These are phyloP conservation scores for Apiospora saccharicola DNA, from an alignment of 2,329 filamentous ascomycete genomes.

Conservation along the genomic window DNA sequence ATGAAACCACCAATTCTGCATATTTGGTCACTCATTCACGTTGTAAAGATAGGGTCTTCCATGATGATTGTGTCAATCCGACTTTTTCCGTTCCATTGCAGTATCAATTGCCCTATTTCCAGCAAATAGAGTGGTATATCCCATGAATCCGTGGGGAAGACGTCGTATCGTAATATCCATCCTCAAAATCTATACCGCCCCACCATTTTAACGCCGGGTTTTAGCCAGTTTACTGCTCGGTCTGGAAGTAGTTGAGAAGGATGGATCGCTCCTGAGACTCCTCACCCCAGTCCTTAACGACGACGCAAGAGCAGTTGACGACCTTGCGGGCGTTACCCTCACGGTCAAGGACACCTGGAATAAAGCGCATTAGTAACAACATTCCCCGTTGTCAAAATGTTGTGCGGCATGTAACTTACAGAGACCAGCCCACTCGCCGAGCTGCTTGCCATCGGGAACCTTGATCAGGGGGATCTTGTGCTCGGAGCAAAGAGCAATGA, in stretches of 20 bases:
- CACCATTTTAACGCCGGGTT: conserved; percentile 43
- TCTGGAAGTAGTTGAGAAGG: conserved; percentile 99
- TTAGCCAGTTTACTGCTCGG: conserved; percentile 67
- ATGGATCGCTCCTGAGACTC: conserved; percentile 98
- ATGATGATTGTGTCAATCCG: conserved; percentile 26
- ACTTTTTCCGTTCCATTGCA: conserved; percentile 49
- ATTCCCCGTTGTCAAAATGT: neutral
- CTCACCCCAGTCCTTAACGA: conserved; percentile 99
- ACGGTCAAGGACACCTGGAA: conserved; percentile 91
- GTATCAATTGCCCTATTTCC: conserved; percentile 27
- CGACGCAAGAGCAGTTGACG: conserved; percentile 99
- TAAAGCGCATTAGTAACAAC: conserved; percentile 30
- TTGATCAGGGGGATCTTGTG: conserved; percentile 99
- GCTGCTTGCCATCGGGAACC: conserved; percentile 99
- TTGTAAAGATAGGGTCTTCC: neutral
- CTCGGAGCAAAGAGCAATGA: conserved; percentile 97
- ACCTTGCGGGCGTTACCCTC: conserved; percentile 99
- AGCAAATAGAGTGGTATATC: conserved; percentile 35
- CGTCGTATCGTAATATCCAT: conserved; percentile 36
- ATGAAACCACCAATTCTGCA: neutral
- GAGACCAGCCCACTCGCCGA: conserved; percentile 99
- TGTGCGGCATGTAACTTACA: conserved; percentile 71
- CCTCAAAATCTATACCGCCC: conserved; percentile 38
- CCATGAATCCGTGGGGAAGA: conserved; percentile 35
- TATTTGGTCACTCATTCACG: conserved; percentile 2